Conservation (phyloP, 768 basidiomycete genomes). For the Amanita molliuscula region DNA sequence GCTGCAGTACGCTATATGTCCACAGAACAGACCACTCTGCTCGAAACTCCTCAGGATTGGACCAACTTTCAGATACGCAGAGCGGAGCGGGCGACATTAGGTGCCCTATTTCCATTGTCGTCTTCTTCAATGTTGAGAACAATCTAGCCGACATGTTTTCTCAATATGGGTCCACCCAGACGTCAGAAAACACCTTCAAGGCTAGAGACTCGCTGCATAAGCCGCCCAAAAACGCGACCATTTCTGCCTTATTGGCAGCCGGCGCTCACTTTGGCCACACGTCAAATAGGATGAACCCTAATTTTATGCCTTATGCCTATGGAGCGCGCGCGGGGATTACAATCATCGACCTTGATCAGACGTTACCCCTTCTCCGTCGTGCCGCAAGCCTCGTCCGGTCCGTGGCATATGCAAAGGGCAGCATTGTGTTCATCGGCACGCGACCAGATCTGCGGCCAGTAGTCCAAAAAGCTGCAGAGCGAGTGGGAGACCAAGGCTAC, state of each 20-base stretch:
- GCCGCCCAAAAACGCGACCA: conserved; percentile 60
- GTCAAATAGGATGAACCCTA: conserved; percentile 74
- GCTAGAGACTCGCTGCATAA: conserved; percentile 61
- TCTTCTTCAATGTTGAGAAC: conserved; percentile 10
- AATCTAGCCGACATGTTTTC: conserved; percentile 49
- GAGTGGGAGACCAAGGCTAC: conserved; percentile 73
- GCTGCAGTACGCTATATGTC: conserved; percentile 15
- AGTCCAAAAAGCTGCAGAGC: conserved; percentile 69
- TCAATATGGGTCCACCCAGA: conserved; percentile 72
- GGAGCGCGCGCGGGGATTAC: conserved; percentile 84
- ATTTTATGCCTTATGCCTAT: conserved; percentile 88
- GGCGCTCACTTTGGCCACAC: conserved; percentile 94
- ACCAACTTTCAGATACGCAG: conserved; percentile 48
- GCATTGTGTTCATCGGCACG: conserved; percentile 86
- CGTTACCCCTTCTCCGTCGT: conserved; percentile 82
- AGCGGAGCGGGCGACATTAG: conserved; percentile 41
- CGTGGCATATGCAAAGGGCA: conserved; percentile 71
- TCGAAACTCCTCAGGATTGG: conserved; percentile 56
- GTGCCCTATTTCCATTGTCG: conserved; percentile 22
- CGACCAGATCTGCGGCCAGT: conserved; percentile 66
- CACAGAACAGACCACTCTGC: conserved; percentile 16
- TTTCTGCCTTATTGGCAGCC: conserved; percentile 85
- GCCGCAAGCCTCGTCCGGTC: conserved; percentile 83
- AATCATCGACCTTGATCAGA: conserved; percentile 91
- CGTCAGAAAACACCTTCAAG: conserved; percentile 55